Evolutionary conservation across 2,329 filamentous ascomycete species (phyloP).

Genomic region (Hypoxylon sp.): DNA sequence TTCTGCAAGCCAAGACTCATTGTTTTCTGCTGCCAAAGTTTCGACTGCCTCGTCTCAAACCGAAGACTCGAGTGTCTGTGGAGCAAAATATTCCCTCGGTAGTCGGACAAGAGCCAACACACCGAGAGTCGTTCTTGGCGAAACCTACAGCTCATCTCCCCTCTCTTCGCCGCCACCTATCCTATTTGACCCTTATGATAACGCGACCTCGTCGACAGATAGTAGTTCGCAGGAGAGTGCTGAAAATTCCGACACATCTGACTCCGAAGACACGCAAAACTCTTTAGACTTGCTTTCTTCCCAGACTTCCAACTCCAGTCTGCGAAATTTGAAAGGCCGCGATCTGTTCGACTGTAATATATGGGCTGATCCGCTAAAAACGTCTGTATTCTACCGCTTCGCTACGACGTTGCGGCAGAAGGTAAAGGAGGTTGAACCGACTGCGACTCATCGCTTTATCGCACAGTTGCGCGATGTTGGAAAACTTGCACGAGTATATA

Average conservation of each 20-base stretch:
- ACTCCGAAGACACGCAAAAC: slow-evolving; percentile 59
- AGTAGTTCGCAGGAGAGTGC: slow-evolving; percentile 57
- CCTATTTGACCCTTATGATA: slow-evolving; percentile 64
- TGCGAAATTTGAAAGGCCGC: slow-evolving; percentile 76
- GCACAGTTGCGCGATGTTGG: slow-evolving; percentile 74
- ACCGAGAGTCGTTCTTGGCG: slow-evolving; percentile 40
- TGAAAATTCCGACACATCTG: slow-evolving; percentile 53
- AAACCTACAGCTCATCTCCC: slow-evolving; percentile 62
- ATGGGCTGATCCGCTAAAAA: slow-evolving; percentile 75
- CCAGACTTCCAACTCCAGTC: slow-evolving; percentile 54
- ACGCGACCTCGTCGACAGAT: slow-evolving; percentile 52
- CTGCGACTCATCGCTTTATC: slow-evolving; percentile 76
- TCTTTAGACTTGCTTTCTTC: slow-evolving; percentile 57
- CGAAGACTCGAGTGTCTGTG: slow-evolving; percentile 40
- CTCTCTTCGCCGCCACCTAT: slow-evolving; percentile 68
- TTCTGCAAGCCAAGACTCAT: slow-evolving; percentile 45
- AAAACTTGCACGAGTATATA: slow-evolving; percentile 78
- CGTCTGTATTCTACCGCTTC: slow-evolving; percentile 79
- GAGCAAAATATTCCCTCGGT: background rate
- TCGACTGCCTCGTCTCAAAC: slow-evolving; percentile 48
- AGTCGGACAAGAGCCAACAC: slow-evolving; percentile 43
- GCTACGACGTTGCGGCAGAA: slow-evolving; percentile 75
- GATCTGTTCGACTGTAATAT: slow-evolving; percentile 79
- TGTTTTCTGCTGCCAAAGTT: slow-evolving; percentile 44
- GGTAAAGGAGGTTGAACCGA: slow-evolving; percentile 72